These are phyloP conservation scores for Arxiozyma telluris DNA, from an alignment of 1,139 yeast species.

Conservation along the genomic window DNA sequence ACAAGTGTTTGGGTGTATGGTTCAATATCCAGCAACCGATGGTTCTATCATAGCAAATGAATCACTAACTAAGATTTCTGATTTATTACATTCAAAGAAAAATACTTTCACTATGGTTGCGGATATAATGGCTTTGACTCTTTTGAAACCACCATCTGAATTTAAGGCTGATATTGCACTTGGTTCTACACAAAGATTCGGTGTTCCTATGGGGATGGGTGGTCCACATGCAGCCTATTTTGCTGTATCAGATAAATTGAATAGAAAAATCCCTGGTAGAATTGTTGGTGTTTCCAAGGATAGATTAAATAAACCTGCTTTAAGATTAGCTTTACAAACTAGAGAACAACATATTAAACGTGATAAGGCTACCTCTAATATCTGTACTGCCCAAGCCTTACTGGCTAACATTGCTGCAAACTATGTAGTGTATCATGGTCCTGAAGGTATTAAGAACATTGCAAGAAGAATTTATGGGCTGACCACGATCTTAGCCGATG, in stretches of 20 bases:
- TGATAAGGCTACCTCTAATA: conserved; percentile 95
- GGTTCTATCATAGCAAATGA: conserved; percentile 53
- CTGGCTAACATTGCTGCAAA: conserved; percentile 92
- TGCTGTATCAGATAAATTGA: conserved; percentile 67
- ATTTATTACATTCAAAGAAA: conserved; percentile 58
- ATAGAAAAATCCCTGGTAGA: conserved; percentile 94
- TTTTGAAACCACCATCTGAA: conserved; percentile 72
- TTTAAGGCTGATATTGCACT: conserved; percentile 90
- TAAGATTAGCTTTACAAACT: conserved; percentile 89
- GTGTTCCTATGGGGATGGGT: conserved; percentile 96
- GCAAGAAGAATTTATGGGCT: conserved; percentile 71
- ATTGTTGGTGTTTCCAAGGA: conserved; percentile 90
- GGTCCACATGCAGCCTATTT: conserved; percentile 99
- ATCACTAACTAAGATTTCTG: conserved; percentile 48
- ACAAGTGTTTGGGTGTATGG: conserved; percentile 64
- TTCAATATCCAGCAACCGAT: conserved; percentile 85
- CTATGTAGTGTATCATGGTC: conserved; percentile 96
- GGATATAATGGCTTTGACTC: conserved; percentile 79
- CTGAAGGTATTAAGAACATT: conserved; percentile 73
- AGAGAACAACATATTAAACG: conserved; percentile 97
- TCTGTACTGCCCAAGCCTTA: conserved; percentile 95
- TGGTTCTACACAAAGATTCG: conserved; percentile 91
- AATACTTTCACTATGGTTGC: conserved; percentile 81
- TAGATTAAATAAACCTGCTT: conserved; percentile 79
- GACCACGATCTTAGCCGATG: conserved; percentile 61